Base-by-base conservation (phyloP, 805 yeast genomes). In the Yamadazyma laniorum region DNA sequence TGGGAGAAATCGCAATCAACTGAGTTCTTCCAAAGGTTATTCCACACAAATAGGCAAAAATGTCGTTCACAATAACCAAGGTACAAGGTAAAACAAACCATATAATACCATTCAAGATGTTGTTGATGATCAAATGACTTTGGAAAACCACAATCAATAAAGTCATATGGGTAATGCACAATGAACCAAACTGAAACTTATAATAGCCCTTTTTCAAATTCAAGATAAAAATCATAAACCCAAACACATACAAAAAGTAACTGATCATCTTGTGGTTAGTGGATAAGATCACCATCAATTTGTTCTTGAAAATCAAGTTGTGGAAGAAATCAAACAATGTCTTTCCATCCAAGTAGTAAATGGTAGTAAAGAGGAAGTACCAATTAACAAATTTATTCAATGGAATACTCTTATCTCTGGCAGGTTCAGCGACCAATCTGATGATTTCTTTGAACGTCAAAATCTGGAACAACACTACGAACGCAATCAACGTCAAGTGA, bases 21-120 rank as follows among this genome's bases (percentile, higher is more conserved):
- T 87, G 96, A 26, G 97, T 91, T 46, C 74, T 79, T 39, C 99
- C 99, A 65, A 93, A 88, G 2, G 98, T 86, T 49, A 93, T 93
- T 32, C 99, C 99, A 66, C 98, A 93, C 34, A 93, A 70, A 59
- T 93, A 93, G 18, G 99, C 99, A 72, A 88, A 90, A 37, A 91
- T 89, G 59, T 93, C 99, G 59, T 93, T 93, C 39, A 87, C 85
- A 49, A 93, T 87, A 34, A 93, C 99, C 53, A 91, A 72, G 2
- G 93, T 82, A 44, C 87, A 89, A 5, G 99, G 99, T 36, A 93
- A 72, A 43, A 93, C 67, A 63, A 93, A 87, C 99, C 99, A 93
- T 55, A 89, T 83, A 58, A 93, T 69, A 11, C 99, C 99, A 48
- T 80, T 85, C 51, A 90, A 73, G 40, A 91, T 84, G 61, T 93